Conservation (phyloP, 257 asterid species). For the Vinca minor region DNA sequence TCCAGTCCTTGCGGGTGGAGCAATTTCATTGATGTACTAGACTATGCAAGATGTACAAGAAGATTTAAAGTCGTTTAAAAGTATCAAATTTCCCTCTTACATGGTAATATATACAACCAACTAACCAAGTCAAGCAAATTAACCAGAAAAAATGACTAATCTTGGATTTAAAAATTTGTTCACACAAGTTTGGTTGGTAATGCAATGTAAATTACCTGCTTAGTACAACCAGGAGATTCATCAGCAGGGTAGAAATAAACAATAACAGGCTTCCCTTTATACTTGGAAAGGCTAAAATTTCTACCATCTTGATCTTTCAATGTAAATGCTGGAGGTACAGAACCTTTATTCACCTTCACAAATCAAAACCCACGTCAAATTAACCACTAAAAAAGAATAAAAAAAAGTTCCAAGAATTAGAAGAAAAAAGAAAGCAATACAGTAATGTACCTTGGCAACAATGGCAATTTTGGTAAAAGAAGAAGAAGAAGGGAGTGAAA, state of each 20-base stretch:
- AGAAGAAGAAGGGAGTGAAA: conserved; percentile 38
- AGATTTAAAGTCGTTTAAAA: no score
- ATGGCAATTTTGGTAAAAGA: conserved; percentile 30
- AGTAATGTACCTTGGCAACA: conserved; percentile 69
- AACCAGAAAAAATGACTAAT: neutral
- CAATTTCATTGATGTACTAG: no score
- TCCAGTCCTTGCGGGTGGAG: no score
- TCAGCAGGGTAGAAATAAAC: conserved; percentile 99
- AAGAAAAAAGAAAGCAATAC: no score
- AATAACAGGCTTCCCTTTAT: conserved; percentile 85
- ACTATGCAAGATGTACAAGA: no score
- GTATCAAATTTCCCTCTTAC: neutral
- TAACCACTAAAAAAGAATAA: neutral
- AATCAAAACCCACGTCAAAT: neutral
- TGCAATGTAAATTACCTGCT: conserved; percentile 50
- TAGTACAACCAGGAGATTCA: conserved; percentile 94
- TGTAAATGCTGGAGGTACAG: conserved; percentile 61
- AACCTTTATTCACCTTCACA: conserved; percentile 72
- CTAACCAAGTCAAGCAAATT: neutral
- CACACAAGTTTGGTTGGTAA: no score
- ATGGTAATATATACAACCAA: no score
- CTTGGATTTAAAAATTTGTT: neutral
- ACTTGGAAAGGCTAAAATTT: conserved; percentile 68
- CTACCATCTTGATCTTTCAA: conserved; percentile 91
- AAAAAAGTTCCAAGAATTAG: neutral